Base-by-base conservation (phyloP, 441 rosid genomes). In the Eruca vesicaria region DNA sequence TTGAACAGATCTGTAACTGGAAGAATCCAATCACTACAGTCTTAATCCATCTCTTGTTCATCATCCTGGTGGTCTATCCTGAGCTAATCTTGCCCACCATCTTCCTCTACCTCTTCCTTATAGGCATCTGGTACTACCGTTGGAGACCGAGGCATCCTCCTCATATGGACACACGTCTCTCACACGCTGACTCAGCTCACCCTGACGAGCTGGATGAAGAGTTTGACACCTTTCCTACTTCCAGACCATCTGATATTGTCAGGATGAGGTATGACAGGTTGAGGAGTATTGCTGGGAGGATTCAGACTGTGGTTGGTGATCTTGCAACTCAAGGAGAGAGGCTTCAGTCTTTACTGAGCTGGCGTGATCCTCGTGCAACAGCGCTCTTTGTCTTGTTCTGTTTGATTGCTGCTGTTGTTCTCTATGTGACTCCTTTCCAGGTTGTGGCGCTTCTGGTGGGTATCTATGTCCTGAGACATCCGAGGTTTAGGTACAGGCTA, bases 111-210 rank as follows among this genome's bases (percentile, higher is more conserved):
- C 89, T 95, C 32, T 95, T 95, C 89, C 82, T 95, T 52, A 95
- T 93, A 5, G 99, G 99, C 9, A 86, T 95, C 33, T 95, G 99
- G 99, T 84, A 91, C 33, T 95, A 91, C 76, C 85, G 97, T 68
- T 88, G 95, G 96, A 88, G 99, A 84, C 92, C 98, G 69, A 91
- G 97, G 75, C 90, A 93, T 73, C 98, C 99, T 75, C 94, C 99
- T 63, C 90, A 91, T 84, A 95, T 95, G 97, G 98, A 95, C 85
- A 91, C 97, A 36, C 91, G 91, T 21, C 90, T 95, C 48, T 95
- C 99, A 19, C 94, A 89, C 29, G 99, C 98, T 0, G 98, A 95
- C 74, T 80, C 89, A 21, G 87, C 90, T 0, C 92, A 89, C 77
- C 97, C 97, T 0, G 98, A 95, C 63, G 99, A 95, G 77, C 87